Conservation (phyloP, 345 rosid genomes). For the Barbarea vulgaris region DNA sequence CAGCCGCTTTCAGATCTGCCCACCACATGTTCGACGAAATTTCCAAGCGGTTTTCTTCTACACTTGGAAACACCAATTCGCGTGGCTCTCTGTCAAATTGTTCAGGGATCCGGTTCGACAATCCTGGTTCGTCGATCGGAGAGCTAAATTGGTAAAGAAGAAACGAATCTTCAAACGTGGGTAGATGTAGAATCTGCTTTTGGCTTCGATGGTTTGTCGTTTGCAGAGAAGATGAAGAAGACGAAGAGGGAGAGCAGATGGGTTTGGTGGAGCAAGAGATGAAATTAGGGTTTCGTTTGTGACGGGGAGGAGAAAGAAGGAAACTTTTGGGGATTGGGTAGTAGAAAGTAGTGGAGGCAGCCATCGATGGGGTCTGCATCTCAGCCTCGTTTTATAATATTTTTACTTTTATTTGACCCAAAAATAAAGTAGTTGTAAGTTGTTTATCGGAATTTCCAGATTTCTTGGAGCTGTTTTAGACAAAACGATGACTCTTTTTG, state of each 20-base stretch:
- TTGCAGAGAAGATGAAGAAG: slow-evolving; percentile 43
- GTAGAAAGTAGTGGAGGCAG: slow-evolving; percentile 44
- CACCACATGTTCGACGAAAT: slow-evolving; percentile 91
- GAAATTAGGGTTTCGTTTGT: slow-evolving; percentile 41
- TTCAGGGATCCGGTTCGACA: slow-evolving; percentile 44
- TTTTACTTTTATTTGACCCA: slow-evolving; percentile 8
- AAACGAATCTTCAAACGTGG: slow-evolving; percentile 37
- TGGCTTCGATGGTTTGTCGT: slow-evolving; percentile 48
- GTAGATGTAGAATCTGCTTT: slow-evolving; percentile 28
- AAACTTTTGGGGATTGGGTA: slow-evolving; percentile 47
- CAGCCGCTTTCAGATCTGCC: slow-evolving; percentile 81
- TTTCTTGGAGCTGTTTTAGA: slow-evolving; percentile 34
- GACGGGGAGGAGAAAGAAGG: slow-evolving; percentile 30
- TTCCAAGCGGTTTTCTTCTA: slow-evolving; percentile 16
- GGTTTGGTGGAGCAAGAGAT: slow-evolving; percentile 40
- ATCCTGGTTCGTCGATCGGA: slow-evolving; percentile 31
- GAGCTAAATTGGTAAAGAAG: slow-evolving; percentile 49
- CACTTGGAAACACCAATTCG: slow-evolving; percentile 15
- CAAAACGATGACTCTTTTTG: slow-evolving; percentile 1
- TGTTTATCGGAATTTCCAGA: slow-evolving; percentile 30
- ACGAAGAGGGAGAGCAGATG: slow-evolving; percentile 25
- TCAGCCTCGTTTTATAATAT: slow-evolving; percentile 36
- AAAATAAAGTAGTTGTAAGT: slow-evolving; percentile 17
- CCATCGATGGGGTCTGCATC: slow-evolving; percentile 50
- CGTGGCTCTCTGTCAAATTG: slow-evolving; percentile 34